Conservation (phyloP, 306 rosid species). For the Arachis stenosperma region DNA sequence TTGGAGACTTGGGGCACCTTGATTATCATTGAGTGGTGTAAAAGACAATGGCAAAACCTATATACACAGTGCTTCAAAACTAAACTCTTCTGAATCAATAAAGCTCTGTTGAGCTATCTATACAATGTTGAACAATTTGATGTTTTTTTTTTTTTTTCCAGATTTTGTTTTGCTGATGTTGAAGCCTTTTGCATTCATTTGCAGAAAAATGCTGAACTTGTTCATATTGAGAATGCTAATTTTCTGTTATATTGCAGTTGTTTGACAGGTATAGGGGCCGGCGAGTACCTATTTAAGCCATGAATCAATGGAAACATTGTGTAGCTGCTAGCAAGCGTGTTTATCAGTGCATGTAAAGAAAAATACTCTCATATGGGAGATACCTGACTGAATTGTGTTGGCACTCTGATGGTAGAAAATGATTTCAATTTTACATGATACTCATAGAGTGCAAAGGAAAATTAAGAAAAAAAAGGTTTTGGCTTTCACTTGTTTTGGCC, state of each 20-base stretch:
- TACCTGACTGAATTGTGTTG: slow-evolving; percentile 29
- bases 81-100: neutral
- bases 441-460: neutral
- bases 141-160: neutral
- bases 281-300: slow-evolving; percentile 81
- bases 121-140: slow-evolving; percentile 8
- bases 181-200: slow-evolving; percentile 16
- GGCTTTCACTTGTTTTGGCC: too few relatives aligned
- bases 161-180: too few relatives aligned
- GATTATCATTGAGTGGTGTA: neutral
- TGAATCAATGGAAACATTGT: slow-evolving; percentile 33
- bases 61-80: neutral
- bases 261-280: slow-evolving; percentile 80
- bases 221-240: slow-evolving; percentile 20
- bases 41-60: neutral
- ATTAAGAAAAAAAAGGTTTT: too few relatives aligned
- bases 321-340: slow-evolving; percentile 39
- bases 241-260: slow-evolving; percentile 58
- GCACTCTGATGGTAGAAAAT: slow-evolving; percentile 42
- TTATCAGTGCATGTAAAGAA: slow-evolving; percentile 62
- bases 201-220: neutral
- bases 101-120: neutral
- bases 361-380: slow-evolving; percentile 43
- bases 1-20: slow-evolving; percentile 17
- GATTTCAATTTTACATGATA: slow-evolving; percentile 32